Percentiles rank a stretch among this genome's conserved stretches.
Evolutionary conservation across 164 flowering plant genomes (phyloP).

Genomic region (Chimonanthus salicifolius): DNA sequence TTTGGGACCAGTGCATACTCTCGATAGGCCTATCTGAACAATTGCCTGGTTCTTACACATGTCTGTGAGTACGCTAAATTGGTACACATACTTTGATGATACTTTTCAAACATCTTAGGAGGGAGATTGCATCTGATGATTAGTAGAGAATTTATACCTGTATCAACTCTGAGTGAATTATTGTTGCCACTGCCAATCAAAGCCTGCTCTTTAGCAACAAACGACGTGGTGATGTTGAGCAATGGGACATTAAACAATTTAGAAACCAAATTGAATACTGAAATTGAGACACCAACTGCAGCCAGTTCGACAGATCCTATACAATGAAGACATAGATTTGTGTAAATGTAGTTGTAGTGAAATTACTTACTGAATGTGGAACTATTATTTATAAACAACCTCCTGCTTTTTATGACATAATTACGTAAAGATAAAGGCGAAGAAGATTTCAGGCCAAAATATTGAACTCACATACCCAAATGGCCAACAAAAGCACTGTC

Average conservation of each 20-base stretch:
- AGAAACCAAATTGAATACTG: constrained; percentile 87
- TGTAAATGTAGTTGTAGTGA: not conserved
- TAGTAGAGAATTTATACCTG: not conserved
- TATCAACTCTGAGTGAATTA: constrained; percentile 5
- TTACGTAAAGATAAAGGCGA: not conserved
- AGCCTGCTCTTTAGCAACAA: constrained; percentile 94
- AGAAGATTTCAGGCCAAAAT: not conserved
- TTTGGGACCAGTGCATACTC: not conserved
- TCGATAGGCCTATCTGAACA: not conserved
- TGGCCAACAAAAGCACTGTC: constrained; percentile 82
- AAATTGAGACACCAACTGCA: constrained; percentile 91
- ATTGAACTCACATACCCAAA: constrained; percentile 36
- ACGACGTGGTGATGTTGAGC: constrained; percentile 89
- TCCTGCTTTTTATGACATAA: not conserved
- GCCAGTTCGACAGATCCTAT: constrained; percentile 89
- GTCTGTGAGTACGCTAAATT: not conserved
- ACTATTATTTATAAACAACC: not conserved
- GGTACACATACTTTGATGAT: not conserved
- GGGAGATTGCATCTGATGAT: not conserved
- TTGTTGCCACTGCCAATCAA: constrained; percentile 19
- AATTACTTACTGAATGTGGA: not conserved
- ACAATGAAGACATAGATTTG: constrained; percentile 8
- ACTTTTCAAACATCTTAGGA: not conserved
- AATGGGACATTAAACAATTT: constrained; percentile 89
- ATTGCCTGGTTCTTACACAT: not conserved